phyloP scores from a whole-genome alignment of 2,329 filamentous ascomycete genomes.

The Lasiodiplodia sp. region DNA sequence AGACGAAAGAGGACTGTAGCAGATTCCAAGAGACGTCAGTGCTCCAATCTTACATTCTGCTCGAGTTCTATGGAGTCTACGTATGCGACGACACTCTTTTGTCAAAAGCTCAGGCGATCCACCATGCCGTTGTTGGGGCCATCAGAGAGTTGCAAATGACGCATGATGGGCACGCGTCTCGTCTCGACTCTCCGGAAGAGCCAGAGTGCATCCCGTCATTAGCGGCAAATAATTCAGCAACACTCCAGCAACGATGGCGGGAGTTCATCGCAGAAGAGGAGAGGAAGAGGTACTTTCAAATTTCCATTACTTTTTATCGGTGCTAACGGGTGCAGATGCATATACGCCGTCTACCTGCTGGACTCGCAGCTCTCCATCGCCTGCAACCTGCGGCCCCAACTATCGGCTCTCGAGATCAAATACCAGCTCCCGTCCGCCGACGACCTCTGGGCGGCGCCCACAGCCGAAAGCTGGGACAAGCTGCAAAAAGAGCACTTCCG shows the following conservation, averaged over 20 bases:
- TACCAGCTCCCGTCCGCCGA: slow-evolving; percentile 36
- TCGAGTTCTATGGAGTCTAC: slow-evolving; percentile 36
- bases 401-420: slow-evolving; percentile 39
- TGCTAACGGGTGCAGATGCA: slow-evolving; percentile 31
- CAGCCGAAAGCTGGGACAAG: slow-evolving; percentile 33
- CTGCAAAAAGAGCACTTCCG: not conserved
- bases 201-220: slow-evolving; percentile 34
- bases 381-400: slow-evolving; percentile 10
- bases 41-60: slow-evolving; percentile 35
- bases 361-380: slow-evolving; percentile 30
- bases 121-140: not conserved
- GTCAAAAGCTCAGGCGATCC: slow-evolving; percentile 2
- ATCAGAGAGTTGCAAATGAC: slow-evolving; percentile 17
- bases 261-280: not conserved
- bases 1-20: slow-evolving; percentile 9
- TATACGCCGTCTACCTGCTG: slow-evolving; percentile 37
- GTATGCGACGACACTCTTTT: slow-evolving; percentile 28
- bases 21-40: slow-evolving; percentile 16
- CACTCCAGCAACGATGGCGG: not conserved
- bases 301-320: too few species aligned
- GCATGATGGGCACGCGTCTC: slow-evolving; percentile 12
- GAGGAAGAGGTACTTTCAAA: not conserved
- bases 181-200: slow-evolving; percentile 31
- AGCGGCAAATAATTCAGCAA: slow-evolving; percentile 1
- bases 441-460: slow-evolving; percentile 34